phyloP scores from a whole-genome alignment of 768 basidiomycete species.

The Clavulina sp. region DNA sequence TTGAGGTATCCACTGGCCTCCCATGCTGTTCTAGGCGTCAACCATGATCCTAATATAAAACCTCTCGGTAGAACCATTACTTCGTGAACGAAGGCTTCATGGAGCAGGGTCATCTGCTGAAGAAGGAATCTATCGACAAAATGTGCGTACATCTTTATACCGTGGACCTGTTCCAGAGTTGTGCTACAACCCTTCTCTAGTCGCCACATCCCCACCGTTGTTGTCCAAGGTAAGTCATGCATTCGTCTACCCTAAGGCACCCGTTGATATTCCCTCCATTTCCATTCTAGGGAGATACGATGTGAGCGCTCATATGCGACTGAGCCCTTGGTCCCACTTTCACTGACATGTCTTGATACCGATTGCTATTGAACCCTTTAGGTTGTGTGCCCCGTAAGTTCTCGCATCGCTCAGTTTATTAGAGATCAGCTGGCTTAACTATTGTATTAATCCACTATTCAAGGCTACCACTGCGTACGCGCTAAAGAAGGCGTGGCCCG shows the following conservation, averaged over 20 bases:
- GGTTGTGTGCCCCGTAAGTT: neutral
- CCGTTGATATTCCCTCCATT: neutral
- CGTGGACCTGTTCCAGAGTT: neutral
- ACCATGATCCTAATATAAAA: neutral
- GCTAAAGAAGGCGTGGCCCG: slow-evolving; percentile 70
- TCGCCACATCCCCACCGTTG: slow-evolving; percentile 69
- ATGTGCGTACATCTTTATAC: slow-evolving; percentile 34
- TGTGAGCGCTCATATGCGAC: neutral
- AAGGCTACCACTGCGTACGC: slow-evolving; percentile 72
- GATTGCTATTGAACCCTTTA: neutral
- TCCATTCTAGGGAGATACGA: neutral
- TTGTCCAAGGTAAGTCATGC: slow-evolving; percentile 43
- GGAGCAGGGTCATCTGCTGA: slow-evolving; percentile 74
- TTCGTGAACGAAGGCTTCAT: slow-evolving; percentile 74
- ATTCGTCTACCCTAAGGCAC: neutral
- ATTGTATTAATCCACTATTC: slow-evolving; percentile 74
- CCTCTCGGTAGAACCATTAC: slow-evolving; percentile 44
- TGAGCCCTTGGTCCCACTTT: neutral
- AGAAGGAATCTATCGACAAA: slow-evolving; percentile 69
- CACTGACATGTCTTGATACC: neutral
- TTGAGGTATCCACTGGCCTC: slow-evolving; percentile 28
- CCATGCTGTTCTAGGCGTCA: neutral
- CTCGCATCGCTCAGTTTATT: neutral
- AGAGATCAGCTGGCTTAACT: slow-evolving; percentile 10
- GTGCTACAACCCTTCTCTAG: slow-evolving; percentile 22